Evolutionary conservation across 2,329 filamentous ascomycete species (phyloP).

Genomic region (Ascosphaera aggregata): DNA sequence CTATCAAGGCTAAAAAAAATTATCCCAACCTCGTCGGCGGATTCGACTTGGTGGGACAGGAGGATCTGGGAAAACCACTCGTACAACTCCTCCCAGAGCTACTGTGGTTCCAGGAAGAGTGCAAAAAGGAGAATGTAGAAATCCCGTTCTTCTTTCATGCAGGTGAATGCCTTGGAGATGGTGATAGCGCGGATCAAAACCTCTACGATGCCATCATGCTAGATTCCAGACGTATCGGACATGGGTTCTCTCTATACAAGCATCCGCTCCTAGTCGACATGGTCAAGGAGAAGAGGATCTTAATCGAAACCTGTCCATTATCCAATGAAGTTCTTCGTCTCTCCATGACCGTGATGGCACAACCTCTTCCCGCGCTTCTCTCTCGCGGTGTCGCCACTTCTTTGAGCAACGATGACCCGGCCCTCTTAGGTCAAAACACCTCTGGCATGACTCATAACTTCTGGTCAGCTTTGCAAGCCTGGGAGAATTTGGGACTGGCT

Average conservation of each 20-base stretch:
- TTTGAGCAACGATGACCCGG: conserved; percentile 78
- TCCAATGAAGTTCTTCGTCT: conserved; percentile 77
- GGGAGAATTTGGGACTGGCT: conserved; percentile 74
- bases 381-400: conserved; percentile 64
- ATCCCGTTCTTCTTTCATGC: conserved; percentile 95
- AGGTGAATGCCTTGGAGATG: conserved; percentile 66
- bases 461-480: conserved; percentile 79
- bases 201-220: conserved; percentile 75
- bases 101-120: conserved; percentile 84
- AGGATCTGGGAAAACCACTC: conserved; percentile 55
- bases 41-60: conserved; percentile 76
- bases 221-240: conserved; percentile 70
- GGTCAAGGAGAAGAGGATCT: conserved; percentile 67
- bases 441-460: conserved; percentile 80
- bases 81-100: conserved; percentile 58
- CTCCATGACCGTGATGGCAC: conserved; percentile 49
- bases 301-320: conserved; percentile 77
- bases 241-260: conserved; percentile 73
- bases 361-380: conserved; percentile 57
- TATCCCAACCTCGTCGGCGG: conserved; percentile 21
- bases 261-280: conserved; percentile 77
- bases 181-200: conserved; percentile 58
- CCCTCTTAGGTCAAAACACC: conserved; percentile 61
- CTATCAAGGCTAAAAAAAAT: conserved; percentile 53
- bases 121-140: conserved; percentile 50